Conservation (phyloP, 345 rosid species). For the Adansonia digitata region DNA sequence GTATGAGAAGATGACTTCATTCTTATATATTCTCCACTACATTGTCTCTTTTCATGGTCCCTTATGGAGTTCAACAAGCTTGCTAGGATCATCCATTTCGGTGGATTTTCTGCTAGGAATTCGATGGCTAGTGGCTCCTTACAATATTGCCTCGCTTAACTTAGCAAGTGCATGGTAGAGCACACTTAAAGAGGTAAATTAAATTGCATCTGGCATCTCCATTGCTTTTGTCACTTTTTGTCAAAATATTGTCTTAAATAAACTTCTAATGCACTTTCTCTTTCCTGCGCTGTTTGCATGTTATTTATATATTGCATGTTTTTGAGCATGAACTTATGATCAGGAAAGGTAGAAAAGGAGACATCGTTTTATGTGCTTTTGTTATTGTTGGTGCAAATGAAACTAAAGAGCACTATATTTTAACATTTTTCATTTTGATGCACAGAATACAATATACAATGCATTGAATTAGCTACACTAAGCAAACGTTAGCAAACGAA, state of each 20-base stretch:
- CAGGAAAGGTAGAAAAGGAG: neutral
- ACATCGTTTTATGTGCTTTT: neutral
- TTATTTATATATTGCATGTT: neutral
- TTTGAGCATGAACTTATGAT: conserved; percentile 4
- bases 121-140: conserved; percentile 7
- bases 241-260: neutral
- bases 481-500: neutral
- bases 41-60: conserved; percentile 13
- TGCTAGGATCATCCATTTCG: conserved; percentile 12
- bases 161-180: conserved; percentile 14
- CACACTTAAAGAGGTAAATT: conserved; percentile 25
- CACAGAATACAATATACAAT: neutral
- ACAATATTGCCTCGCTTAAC: conserved; percentile 22
- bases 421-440: conserved; percentile 4
- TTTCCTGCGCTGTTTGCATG: neutral
- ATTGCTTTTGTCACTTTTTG: neutral
- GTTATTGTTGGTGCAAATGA: conserved; percentile 8
- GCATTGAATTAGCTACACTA: neutral
- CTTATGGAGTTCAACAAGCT: conserved; percentile 11
- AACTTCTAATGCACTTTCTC: conserved; percentile 2
- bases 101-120: conserved; percentile 14
- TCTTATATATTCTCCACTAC: neutral
- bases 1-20: neutral
- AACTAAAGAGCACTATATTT: neutral
- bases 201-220: conserved; percentile 16